phyloP scores from a whole-genome alignment of 2,329 filamentous ascomycete genomes.

The Aspergillus felis region DNA sequence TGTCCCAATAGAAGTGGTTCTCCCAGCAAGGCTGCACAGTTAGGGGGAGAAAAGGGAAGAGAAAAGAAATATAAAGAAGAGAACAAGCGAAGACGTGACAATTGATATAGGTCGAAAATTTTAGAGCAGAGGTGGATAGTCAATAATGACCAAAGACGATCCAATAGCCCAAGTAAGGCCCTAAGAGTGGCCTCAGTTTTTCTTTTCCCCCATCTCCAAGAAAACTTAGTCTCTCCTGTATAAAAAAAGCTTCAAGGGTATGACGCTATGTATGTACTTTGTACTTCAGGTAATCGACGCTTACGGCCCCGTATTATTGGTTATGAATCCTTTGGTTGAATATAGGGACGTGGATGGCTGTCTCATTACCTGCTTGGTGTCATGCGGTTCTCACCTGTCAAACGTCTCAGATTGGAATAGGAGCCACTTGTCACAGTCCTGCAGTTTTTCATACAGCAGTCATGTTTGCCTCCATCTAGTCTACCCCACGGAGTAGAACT shows the following conservation, averaged over 20 bases:
- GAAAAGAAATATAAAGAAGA: neutral
- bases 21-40: neutral
- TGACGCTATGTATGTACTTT: neutral
- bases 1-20: neutral
- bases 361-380: neutral
- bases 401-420: neutral
- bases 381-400: neutral
- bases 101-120: neutral
- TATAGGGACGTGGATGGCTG: neutral
- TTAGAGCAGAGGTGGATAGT: constrained; percentile 3
- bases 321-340: too few species aligned
- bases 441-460: neutral
- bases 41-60: neutral
- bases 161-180: constrained; percentile 18
- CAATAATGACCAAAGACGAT: constrained; percentile 5
- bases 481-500: neutral
- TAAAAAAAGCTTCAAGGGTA: neutral
- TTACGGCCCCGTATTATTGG: neutral
- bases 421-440: neutral
- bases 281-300: neutral
- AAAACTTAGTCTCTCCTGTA: neutral
- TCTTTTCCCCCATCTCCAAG: neutral
- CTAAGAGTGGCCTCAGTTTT: constrained; percentile 1
- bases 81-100: neutral
- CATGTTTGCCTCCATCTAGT: neutral